These are phyloP conservation scores for Thamnidium elegans DNA, from an alignment of 192 early-diverging fungal species.

Conservation along the genomic window DNA sequence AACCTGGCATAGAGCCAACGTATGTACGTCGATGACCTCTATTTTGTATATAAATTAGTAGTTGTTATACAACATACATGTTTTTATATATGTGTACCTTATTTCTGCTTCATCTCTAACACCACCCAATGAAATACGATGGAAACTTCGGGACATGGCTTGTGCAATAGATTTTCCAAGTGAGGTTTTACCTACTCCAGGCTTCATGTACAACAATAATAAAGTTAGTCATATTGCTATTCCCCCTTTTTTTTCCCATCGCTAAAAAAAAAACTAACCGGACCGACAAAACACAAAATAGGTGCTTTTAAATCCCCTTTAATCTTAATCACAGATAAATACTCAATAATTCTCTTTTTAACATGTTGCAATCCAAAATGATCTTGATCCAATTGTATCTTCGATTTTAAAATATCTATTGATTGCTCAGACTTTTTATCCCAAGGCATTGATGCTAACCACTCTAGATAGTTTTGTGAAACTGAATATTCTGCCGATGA, in stretches of 20 bases:
- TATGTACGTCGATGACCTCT: constrained; percentile 86
- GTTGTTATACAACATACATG: too few relatives aligned
- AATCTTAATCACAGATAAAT: constrained; percentile 77
- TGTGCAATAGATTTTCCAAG: constrained; percentile 77
- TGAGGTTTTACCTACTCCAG: constrained; percentile 78
- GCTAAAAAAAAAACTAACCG: constrained; percentile 38
- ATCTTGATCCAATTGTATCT: constrained; percentile 70
- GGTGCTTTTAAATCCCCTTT: constrained; percentile 70
- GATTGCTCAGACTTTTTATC: constrained; percentile 49
- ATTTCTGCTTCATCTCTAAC: constrained; percentile 89
- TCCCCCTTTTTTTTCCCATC: not conserved
- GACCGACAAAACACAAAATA: constrained; percentile 73
- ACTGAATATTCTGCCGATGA: constrained; percentile 77
- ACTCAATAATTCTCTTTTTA: constrained; percentile 81
- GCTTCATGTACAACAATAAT: not conserved
- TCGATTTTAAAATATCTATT: constrained; percentile 65
- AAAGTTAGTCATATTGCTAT: not conserved
- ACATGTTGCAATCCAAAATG: constrained; percentile 81
- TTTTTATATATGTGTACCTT: constrained; percentile 4
- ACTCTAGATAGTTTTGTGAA: constrained; percentile 74
- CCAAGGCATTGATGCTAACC: constrained; percentile 79
- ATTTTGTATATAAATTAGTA: not conserved
- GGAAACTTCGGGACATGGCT: constrained; percentile 74
- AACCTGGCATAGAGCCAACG: constrained; percentile 80
- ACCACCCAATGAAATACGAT: constrained; percentile 80